These are phyloP conservation scores for Pichia sp. DNA, from an alignment of 1,139 yeast genomes.

Conservation along the genomic window DNA sequence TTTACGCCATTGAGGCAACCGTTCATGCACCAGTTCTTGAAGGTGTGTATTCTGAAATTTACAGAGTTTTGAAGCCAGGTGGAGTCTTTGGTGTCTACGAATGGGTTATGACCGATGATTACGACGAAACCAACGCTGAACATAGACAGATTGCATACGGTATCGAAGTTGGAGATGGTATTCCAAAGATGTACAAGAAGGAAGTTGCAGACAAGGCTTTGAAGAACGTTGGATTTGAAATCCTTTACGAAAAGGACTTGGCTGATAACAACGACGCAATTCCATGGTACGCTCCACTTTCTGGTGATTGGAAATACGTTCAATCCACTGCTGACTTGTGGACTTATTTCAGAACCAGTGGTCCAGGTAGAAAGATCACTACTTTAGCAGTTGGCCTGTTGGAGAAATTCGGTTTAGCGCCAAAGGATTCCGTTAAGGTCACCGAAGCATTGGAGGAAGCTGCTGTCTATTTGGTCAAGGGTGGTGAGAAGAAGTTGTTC, in stretches of 20 bases:
- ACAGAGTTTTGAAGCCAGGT: conserved; percentile 94
- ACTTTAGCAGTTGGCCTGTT: conserved; percentile 70
- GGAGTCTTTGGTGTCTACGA: conserved; percentile 97
- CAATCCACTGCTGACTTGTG: conserved; percentile 73
- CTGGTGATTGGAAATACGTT: conserved; percentile 87
- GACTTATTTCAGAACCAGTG: conserved; percentile 86
- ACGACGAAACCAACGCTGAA: conserved; percentile 79
- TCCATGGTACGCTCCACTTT: conserved; percentile 97
- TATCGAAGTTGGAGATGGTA: conserved; percentile 97
- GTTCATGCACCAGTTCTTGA: conserved; percentile 96
- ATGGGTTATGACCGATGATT: conserved; percentile 97
- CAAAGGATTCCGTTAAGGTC: conserved; percentile 88
- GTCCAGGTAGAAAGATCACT: conserved; percentile 78
- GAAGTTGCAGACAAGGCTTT: conserved; percentile 87
- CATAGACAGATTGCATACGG: conserved; percentile 96
- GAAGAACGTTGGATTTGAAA: conserved; percentile 79
- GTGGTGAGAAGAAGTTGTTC: conserved; percentile 82
- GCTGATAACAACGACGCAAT: conserved; percentile 77
- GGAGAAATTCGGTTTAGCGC: conserved; percentile 85
- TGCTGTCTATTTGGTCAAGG: conserved; percentile 89
- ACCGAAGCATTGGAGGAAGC: conserved; percentile 94
- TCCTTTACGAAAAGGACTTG: conserved; percentile 69
- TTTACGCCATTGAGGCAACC: conserved; percentile 97
- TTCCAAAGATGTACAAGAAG: conserved; percentile 89
- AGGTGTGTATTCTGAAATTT: conserved; percentile 94